These are phyloP conservation scores for Solanum microdontum DNA, from an alignment of 257 asterid genomes.

Conservation along the genomic window DNA sequence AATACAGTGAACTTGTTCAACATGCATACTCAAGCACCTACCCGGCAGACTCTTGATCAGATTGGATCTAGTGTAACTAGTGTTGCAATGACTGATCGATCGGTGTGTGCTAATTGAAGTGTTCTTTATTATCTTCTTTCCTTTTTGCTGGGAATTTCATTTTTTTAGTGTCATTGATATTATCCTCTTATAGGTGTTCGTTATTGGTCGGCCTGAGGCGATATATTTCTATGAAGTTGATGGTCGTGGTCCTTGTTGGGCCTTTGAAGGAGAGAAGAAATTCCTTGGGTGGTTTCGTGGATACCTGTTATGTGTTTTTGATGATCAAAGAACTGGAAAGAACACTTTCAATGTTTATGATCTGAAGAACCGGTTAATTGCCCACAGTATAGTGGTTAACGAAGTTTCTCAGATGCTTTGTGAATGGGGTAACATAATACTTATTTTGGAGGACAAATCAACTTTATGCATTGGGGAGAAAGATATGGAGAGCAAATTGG, in stretches of 20 bases:
- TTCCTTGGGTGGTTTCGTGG: conserved; percentile 93
- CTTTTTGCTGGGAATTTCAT: background rate
- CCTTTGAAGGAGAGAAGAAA: conserved; percentile 95
- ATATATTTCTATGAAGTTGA: conserved; percentile 89
- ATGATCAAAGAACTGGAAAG: conserved; percentile 73
- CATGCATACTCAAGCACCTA: conserved; percentile 54
- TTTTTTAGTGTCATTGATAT: background rate
- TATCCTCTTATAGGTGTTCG: conserved; percentile 55
- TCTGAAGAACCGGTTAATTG: conserved; percentile 81
- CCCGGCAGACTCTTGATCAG: conserved; percentile 65
- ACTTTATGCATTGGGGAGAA: conserved; percentile 78
- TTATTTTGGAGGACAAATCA: conserved; percentile 75
- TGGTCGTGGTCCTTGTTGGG: conserved; percentile 99
- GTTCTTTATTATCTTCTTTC: background rate
- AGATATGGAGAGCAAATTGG: conserved; percentile 98
- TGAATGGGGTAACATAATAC: conserved; percentile 91
- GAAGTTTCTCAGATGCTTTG: conserved; percentile 94
- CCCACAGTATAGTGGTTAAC: conserved; percentile 58
- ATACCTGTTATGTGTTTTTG: conserved; percentile 71
- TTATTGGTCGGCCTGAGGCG: conserved; percentile 92
- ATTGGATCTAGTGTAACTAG: conserved; percentile 74
- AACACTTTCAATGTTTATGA: conserved; percentile 71
- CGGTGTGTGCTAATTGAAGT: conserved; percentile 28
- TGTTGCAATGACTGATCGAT: conserved; percentile 86
- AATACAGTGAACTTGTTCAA: conserved; percentile 77